Evolutionary conservation across 371 early-diverging fungal species (phyloP).

Genomic region (Conidiobolus incongruus): DNA sequence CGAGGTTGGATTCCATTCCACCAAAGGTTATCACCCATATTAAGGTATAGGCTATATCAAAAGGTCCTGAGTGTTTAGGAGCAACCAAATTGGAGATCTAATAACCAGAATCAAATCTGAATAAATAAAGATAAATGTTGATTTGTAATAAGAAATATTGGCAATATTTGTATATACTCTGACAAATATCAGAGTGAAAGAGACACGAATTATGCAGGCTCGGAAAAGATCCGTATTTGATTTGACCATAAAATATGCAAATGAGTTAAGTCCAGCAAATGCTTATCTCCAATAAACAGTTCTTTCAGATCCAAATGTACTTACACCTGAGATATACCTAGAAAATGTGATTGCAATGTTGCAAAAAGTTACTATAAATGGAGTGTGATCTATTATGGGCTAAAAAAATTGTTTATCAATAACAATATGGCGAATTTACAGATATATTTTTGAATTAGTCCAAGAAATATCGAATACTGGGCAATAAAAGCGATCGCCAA

Average conservation of each 20-base stretch:
- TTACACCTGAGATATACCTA: conserved; percentile 9
- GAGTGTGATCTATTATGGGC: conserved; percentile 2
- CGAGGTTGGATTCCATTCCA: conserved; percentile 17
- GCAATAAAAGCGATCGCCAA: conserved; percentile 10
- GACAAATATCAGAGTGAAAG: conserved; percentile 19
- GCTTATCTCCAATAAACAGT: conserved; percentile 25
- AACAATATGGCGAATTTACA: conserved; percentile 1
- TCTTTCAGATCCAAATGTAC: conserved; percentile 23
- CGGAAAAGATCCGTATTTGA: conserved; percentile 21
- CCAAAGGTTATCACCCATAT: conserved; percentile 19
- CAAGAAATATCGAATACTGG: conserved; percentile 4
- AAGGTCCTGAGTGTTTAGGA: conserved; percentile 11
- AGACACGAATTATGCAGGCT: conserved; percentile 17
- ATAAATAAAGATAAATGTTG: conserved; percentile 6
- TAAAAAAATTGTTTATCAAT: background rate
- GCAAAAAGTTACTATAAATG: conserved; percentile 3
- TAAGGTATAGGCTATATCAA: conserved; percentile 18
- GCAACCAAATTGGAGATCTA: conserved; percentile 14
- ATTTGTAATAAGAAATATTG: conserved; percentile 6
- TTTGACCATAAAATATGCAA: conserved; percentile 25
- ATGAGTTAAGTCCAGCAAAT: conserved; percentile 15
- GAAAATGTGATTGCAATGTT: conserved; percentile 3
- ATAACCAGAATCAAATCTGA: conserved; percentile 17
- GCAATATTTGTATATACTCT: conserved; percentile 13
- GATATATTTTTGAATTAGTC: conserved; percentile 1